Evolutionary conservation across 768 basidiomycete genomes (phyloP), one percentile per base, ranked within the genome.

Genomic region (Lactarius sp.): DNA sequence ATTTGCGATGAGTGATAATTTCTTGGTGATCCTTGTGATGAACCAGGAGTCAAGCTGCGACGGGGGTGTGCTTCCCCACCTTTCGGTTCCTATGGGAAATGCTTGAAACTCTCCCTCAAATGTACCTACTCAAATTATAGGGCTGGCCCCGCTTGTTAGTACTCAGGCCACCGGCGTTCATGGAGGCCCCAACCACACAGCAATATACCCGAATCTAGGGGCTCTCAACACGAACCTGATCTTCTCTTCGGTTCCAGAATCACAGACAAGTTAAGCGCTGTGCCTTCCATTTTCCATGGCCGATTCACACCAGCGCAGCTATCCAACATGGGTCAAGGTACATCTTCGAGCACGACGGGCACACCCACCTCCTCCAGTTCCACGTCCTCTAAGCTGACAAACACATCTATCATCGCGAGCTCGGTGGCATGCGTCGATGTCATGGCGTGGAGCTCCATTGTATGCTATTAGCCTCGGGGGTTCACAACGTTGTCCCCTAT

Each of bases 131-230:
- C 36, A 7, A 37, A 37, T 37, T 37, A 75, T 76, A 33, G 85
- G 83, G 27, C 62, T 79, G 1, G 75, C 77, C n/a, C 87, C 86
- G 5, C 79, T 90, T 22, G 82, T 90, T n/a, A n/a, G n/a, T n/a
- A n/a, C 22, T 27, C 22, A 27, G 22, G 78, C 79, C 33, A 80
- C 76, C 1, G 68, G 69, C 59, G 75, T 78, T 16, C 75, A 86
- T 31, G 84, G 85, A 2, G 60, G 70, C 33, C 77, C 89, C 33
- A 86, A 89, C 66, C 77, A 78, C 68, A 87, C 86, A 0, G 71
- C 65, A 64, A 77, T 77, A 56, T 64, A 70, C 9, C 50, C 7
- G n/a, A n/a, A 34, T 34, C 36, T 33, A 27, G 22, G 22, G 6
- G 6, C 27, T 36, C 52, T 52, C 3, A n/a, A 52, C 42, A 13